These are phyloP conservation scores for Pythium monospermum DNA, from an alignment of 352 stramenopile genomes.

Conservation along the genomic window DNA sequence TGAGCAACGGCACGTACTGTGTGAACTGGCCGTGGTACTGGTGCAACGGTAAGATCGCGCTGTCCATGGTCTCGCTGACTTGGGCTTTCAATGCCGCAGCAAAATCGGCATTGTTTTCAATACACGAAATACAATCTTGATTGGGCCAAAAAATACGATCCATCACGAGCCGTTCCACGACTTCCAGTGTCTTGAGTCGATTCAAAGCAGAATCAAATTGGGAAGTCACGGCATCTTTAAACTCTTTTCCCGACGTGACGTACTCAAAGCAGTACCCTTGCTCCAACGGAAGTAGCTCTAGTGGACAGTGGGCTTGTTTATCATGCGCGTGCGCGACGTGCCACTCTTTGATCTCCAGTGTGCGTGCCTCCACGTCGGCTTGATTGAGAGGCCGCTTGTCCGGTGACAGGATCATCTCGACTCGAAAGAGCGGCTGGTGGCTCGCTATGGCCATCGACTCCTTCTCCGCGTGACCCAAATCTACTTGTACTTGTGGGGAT, in stretches of 20 bases:
- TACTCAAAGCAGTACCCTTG: conserved; percentile 78
- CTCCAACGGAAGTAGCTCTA: conserved; percentile 38
- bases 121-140: conserved; percentile 86
- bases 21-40: conserved; percentile 82
- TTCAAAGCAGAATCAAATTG: conserved; percentile 84
- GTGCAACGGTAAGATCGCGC: conserved; percentile 48
- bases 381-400: conserved; percentile 59
- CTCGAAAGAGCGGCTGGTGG: conserved; percentile 67
- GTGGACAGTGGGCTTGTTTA: conserved; percentile 42
- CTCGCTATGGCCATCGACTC: background rate
- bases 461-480: no score
- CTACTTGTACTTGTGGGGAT: no score
- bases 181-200: conserved; percentile 77
- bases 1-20: conserved; percentile 86
- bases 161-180: conserved; percentile 93
- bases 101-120: conserved; percentile 65
- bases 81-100: conserved; percentile 44
- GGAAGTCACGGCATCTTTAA: conserved; percentile 57
- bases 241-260: conserved; percentile 50
- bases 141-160: conserved; percentile 94
- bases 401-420: conserved; percentile 62
- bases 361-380: conserved; percentile 40
- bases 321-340: conserved; percentile 44
- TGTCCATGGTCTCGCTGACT: conserved; percentile 40
- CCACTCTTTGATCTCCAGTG: conserved; percentile 62